These are phyloP conservation scores for Leishmania martiniquensis DNA, from an alignment of 208 protist genomes.

Conservation along the genomic window DNA sequence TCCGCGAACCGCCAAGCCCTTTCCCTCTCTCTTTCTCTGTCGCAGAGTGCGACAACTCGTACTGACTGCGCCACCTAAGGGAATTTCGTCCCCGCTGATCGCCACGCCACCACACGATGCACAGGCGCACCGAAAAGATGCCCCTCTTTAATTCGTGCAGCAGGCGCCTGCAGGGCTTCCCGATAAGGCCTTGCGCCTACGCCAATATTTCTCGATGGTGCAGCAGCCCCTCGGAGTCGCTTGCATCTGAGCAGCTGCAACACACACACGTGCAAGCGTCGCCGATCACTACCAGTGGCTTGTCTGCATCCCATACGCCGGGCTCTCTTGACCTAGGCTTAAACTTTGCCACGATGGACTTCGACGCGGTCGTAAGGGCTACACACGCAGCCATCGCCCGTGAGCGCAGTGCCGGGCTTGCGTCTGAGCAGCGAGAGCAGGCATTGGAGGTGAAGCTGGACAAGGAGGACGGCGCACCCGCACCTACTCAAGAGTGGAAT, in stretches of 20 bases:
- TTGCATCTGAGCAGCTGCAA: not conserved
- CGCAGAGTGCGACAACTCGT: not conserved
- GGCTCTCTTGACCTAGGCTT: constrained; percentile 42
- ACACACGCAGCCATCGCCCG: constrained; percentile 43
- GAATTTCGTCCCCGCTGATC: not conserved
- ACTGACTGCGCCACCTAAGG: not conserved
- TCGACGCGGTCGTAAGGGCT: constrained; percentile 41
- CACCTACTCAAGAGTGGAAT: constrained; percentile 2
- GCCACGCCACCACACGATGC: not conserved
- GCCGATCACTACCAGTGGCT: not conserved
- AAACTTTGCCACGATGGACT: constrained; percentile 67
- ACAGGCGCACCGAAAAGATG: not conserved
- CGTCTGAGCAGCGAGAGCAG: constrained; percentile 8
- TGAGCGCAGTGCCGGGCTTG: constrained; percentile 11
- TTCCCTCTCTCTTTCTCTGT: not conserved
- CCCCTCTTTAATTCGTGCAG: not conserved
- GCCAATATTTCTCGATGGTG: constrained; percentile 19
- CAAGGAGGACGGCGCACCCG: not conserved
- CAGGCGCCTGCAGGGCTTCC: constrained; percentile 8
- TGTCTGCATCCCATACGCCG: not conserved
- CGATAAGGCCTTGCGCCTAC: constrained; percentile 3
- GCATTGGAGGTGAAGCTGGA: constrained; percentile 8
- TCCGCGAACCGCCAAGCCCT: not conserved
- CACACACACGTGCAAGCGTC: not conserved
- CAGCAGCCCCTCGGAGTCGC: constrained; percentile 8